phyloP scores from a whole-genome alignment of 345 rosid genomes.

The Aurinia saxatilis region DNA sequence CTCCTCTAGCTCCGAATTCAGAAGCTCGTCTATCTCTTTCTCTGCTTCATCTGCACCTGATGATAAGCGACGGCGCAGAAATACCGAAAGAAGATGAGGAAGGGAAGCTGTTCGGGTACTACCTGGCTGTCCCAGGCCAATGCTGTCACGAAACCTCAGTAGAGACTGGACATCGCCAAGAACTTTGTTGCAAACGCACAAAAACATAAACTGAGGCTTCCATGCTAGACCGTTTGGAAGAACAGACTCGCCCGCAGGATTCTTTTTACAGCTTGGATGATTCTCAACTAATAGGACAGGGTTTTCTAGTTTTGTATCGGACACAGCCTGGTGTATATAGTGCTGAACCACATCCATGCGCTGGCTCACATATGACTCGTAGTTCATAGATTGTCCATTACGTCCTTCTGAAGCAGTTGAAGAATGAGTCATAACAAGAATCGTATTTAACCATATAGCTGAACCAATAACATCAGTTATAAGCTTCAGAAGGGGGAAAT shows the following conservation, averaged over 20 bases:
- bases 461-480: conserved; percentile 67
- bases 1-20: conserved; percentile 47
- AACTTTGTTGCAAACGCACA: conserved; percentile 65
- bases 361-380: conserved; percentile 63
- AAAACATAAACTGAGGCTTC: conserved; percentile 66
- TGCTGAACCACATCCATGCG: conserved; percentile 68
- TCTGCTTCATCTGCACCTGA: conserved; percentile 44
- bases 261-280: conserved; percentile 62
- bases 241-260: conserved; percentile 55
- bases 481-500: conserved; percentile 70
- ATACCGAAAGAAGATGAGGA: conserved; percentile 82
- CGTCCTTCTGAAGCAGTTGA: conserved; percentile 66
- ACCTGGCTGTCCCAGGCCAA: conserved; percentile 52
- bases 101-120: conserved; percentile 59
- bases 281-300: conserved; percentile 81
- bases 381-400: conserved; percentile 52
- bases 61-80: conserved; percentile 50
- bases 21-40: conserved; percentile 41
- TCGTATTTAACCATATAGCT: conserved; percentile 83
- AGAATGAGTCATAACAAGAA: conserved; percentile 87
- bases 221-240: conserved; percentile 86
- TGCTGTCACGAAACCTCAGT: conserved; percentile 53
- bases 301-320: conserved; percentile 66
- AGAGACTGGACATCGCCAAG: conserved; percentile 66
- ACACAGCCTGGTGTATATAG: conserved; percentile 61